These are phyloP conservation scores for Eucalyptus curtisii DNA, from an alignment of 345 rosid genomes.

Conservation along the genomic window DNA sequence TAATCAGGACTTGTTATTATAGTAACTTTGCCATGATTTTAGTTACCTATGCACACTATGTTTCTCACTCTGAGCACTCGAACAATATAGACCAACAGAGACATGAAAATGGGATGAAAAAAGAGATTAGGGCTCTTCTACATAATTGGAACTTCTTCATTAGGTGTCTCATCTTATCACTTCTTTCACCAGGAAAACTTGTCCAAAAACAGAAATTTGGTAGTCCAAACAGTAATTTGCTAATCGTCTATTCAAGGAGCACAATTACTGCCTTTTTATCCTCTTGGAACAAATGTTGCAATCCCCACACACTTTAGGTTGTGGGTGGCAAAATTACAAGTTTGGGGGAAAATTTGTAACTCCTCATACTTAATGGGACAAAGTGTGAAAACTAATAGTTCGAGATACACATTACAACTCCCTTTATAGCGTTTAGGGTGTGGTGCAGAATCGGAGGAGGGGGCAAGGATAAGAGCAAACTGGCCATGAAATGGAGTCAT, in stretches of 20 bases:
- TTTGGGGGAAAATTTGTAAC: not conserved
- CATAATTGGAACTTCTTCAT: not conserved
- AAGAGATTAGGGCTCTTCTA: not conserved
- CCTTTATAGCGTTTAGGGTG: not conserved
- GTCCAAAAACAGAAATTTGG: not conserved
- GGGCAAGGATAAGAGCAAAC: not conserved
- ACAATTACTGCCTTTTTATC: not conserved
- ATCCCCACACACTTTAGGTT: not conserved
- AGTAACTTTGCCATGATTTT: not conserved
- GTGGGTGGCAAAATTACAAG: not conserved
- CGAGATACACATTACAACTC: not conserved
- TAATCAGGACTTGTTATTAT: not conserved
- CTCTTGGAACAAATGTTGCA: not conserved
- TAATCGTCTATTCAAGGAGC: not conserved
- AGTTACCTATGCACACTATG: not conserved
- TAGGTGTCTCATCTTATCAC: not conserved
- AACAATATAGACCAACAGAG: not conserved
- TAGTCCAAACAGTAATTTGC: not conserved
- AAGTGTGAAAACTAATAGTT: not conserved
- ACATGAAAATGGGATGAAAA: not conserved
- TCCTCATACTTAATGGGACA: not conserved
- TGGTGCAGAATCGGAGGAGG: not conserved
- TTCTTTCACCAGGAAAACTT: not conserved
- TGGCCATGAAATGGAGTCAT: not conserved
- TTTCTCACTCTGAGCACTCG: not conserved